Conservation (phyloP, 2,329 filamentous ascomycete genomes). For the Fusarium sp. region DNA sequence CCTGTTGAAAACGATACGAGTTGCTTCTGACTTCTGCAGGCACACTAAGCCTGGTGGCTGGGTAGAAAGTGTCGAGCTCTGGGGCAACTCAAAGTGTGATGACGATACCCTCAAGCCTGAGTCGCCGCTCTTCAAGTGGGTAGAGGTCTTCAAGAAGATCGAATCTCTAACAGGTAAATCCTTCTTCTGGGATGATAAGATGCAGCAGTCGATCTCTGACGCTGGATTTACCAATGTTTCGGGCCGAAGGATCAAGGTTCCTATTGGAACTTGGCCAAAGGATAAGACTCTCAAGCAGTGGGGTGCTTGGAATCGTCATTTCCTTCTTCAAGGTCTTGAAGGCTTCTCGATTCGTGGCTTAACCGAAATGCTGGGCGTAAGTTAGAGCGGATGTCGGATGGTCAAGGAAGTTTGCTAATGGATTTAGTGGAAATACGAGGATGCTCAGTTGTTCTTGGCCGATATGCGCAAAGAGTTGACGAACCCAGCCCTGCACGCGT, state of each 20-base stretch:
- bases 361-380: constrained; percentile 31
- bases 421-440: constrained; percentile 15
- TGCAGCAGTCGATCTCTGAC: constrained; percentile 17
- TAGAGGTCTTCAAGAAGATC: constrained; percentile 8
- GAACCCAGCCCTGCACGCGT: constrained; percentile 14
- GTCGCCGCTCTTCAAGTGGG: constrained; percentile 19
- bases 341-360: constrained; percentile 39
- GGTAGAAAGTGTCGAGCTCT: constrained; percentile 35
- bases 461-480: constrained; percentile 28
- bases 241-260: constrained; percentile 32
- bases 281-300: constrained; percentile 43
- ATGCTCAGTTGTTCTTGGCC: constrained; percentile 28
- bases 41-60: constrained; percentile 30
- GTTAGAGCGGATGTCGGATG: neutral
- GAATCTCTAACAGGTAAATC: constrained; percentile 15
- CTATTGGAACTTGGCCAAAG: constrained; percentile 44
- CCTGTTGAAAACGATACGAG: neutral
- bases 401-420: neutral
- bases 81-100: constrained; percentile 36
- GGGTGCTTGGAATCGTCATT: constrained; percentile 40
- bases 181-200: constrained; percentile 24
- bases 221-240: constrained; percentile 35
- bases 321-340: constrained; percentile 37
- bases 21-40: constrained; percentile 40
- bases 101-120: constrained; percentile 35